Conservation (phyloP, 305 asterid genomes). For the Ilex paraguariensis region DNA sequence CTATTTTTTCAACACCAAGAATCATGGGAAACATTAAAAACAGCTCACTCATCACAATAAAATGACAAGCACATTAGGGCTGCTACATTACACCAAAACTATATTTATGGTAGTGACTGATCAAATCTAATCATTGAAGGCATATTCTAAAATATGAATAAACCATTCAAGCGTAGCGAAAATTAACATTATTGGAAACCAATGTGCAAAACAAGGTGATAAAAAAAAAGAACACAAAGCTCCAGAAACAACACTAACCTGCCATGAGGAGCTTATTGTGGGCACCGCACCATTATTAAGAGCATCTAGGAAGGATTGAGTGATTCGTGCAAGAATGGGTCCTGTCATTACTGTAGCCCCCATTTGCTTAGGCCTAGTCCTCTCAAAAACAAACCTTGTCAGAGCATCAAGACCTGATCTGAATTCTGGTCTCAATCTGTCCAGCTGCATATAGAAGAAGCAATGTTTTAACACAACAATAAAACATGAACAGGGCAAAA, state of each 20-base stretch:
- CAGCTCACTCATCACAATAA: too few species aligned
- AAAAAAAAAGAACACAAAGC: constrained; percentile 11
- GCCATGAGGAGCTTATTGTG: constrained; percentile 97
- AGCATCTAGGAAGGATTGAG: constrained; percentile 91
- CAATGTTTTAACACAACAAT: not conserved
- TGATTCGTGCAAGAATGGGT: constrained; percentile 80
- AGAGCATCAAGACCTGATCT: constrained; percentile 87
- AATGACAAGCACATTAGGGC: too few species aligned
- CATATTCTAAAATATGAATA: too few species aligned
- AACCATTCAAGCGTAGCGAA: too few species aligned
- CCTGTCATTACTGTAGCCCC: constrained; percentile 95
- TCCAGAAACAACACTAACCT: constrained; percentile 45
- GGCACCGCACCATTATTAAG: constrained; percentile 96
- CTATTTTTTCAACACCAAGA: too few species aligned
- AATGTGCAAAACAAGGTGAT: not conserved
- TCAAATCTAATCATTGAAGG: too few species aligned
- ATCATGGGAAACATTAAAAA: too few species aligned
- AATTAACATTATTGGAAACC: too few species aligned
- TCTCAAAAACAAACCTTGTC: constrained; percentile 83
- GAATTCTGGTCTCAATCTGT: constrained; percentile 81
- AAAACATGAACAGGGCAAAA: not conserved
- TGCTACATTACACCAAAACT: too few species aligned
- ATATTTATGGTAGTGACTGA: too few species aligned
- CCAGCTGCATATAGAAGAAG: constrained; percentile 45
- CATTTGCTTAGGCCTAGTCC: constrained; percentile 92